Evolutionary conservation across 2,329 filamentous ascomycete species (phyloP).

Genomic region (Lomentospora prolificans): DNA sequence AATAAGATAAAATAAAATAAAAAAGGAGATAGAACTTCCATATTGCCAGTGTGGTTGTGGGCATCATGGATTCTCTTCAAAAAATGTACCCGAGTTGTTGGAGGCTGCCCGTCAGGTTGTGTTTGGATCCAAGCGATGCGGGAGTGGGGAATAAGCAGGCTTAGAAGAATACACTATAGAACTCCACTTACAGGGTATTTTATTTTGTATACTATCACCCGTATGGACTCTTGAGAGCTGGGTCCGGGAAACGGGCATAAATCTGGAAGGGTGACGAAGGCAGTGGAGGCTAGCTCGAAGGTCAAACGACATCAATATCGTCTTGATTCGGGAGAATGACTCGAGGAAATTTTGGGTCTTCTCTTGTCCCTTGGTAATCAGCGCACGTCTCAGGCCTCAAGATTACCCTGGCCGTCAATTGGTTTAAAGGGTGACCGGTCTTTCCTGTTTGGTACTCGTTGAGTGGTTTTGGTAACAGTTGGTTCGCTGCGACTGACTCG

Average conservation of each 20-base stretch:
- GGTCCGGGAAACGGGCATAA: slow-evolving; percentile 47
- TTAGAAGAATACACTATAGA: background rate
- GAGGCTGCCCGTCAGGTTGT: background rate
- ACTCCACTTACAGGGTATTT: slow-evolving; percentile 17
- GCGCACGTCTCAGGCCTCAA: background rate
- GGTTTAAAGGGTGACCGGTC: background rate
- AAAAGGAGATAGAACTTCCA: too few species aligned
- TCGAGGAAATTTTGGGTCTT: slow-evolving; percentile 13
- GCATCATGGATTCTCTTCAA: too few species aligned
- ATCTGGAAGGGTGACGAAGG: slow-evolving; percentile 45
- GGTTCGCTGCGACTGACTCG: background rate
- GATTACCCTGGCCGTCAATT: background rate
- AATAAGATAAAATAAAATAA: background rate
- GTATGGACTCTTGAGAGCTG: slow-evolving; percentile 45
- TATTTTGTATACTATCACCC: slow-evolving; percentile 46
- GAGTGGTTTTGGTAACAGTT: background rate
- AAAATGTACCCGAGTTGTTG: too few species aligned
- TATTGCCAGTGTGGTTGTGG: too few species aligned
- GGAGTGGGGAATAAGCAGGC: background rate
- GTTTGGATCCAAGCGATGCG: too few species aligned
- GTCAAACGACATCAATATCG: slow-evolving; percentile 50
- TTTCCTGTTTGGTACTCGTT: background rate
- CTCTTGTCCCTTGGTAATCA: background rate
- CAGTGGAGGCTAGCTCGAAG: slow-evolving; percentile 45
- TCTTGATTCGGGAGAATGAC: slow-evolving; percentile 11